These are phyloP conservation scores for Taxillus chinensis DNA, from an alignment of 164 flowering plant genomes.

Conservation along the genomic window DNA sequence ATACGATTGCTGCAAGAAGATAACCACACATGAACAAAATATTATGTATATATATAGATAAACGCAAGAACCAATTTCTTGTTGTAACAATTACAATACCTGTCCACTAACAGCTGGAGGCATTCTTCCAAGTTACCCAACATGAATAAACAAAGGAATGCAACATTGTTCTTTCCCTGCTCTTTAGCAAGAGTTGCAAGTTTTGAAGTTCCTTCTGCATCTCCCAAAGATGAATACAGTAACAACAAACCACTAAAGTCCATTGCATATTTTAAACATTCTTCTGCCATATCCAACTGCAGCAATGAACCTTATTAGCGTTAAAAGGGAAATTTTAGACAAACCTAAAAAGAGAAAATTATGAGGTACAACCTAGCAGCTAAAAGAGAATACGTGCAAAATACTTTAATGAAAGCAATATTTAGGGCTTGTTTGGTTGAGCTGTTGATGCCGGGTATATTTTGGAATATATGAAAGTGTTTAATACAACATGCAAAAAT, in stretches of 20 bases:
- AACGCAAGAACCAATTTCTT: too few species aligned
- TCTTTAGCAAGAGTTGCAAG: constrained; percentile 86
- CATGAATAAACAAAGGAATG: constrained; percentile 86
- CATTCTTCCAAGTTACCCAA: constrained; percentile 93
- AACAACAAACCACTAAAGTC: constrained; percentile 93
- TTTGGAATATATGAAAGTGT: too few species aligned
- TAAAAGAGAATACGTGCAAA: too few species aligned
- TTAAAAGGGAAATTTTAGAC: too few species aligned
- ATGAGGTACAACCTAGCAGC: too few species aligned
- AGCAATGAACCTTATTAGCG: constrained; percentile 5
- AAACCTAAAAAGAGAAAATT: too few species aligned
- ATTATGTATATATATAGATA: too few species aligned
- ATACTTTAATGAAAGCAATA: too few species aligned
- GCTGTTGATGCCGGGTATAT: too few species aligned
- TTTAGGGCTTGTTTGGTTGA: too few species aligned
- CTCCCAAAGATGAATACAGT: constrained; percentile 89
- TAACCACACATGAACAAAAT: background rate
- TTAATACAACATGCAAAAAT: too few species aligned
- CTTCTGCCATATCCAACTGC: constrained; percentile 97
- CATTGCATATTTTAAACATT: constrained; percentile 73
- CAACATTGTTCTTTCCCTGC: constrained; percentile 93
- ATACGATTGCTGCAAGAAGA: constrained; percentile 76
- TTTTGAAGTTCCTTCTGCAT: constrained; percentile 72
- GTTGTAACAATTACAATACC: constrained; percentile 33
- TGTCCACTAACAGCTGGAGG: constrained; percentile 83